Conservation (phyloP, 345 rosid genomes). For the Rhodomyrtus tomentosa region DNA sequence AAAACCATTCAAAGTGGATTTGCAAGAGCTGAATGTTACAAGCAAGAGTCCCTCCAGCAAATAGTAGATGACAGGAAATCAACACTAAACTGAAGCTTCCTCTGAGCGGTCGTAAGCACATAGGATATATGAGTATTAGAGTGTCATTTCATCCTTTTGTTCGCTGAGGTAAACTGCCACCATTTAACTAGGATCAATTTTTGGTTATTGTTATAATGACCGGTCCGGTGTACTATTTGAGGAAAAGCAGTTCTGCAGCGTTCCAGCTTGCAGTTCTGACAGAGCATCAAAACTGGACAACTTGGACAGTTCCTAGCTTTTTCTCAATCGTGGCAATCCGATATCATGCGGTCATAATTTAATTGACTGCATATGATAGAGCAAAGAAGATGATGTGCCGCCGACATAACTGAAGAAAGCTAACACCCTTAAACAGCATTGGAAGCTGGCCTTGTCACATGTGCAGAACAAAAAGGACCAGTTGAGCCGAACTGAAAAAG, state of each 20-base stretch:
- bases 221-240: background rate
- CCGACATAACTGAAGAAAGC: background rate
- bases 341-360: background rate
- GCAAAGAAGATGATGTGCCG: background rate
- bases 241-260: background rate
- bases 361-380: background rate
- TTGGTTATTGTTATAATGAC: background rate
- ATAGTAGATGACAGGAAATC: background rate
- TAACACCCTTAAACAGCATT: background rate
- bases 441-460: background rate
- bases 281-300: background rate
- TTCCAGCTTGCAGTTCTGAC: background rate
- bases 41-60: background rate
- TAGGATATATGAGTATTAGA: background rate
- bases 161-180: background rate
- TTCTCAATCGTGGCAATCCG: background rate
- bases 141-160: background rate
- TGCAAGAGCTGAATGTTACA: background rate
- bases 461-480: slow-evolving; percentile 45
- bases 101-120: background rate
- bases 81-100: background rate
- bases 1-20: background rate
- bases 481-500: slow-evolving; percentile 54
- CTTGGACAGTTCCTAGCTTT: background rate
- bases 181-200: background rate